Evolutionary conservation across 129 eudicot genomes (phyloP).

Genomic region (Ambrosia trifida): DNA sequence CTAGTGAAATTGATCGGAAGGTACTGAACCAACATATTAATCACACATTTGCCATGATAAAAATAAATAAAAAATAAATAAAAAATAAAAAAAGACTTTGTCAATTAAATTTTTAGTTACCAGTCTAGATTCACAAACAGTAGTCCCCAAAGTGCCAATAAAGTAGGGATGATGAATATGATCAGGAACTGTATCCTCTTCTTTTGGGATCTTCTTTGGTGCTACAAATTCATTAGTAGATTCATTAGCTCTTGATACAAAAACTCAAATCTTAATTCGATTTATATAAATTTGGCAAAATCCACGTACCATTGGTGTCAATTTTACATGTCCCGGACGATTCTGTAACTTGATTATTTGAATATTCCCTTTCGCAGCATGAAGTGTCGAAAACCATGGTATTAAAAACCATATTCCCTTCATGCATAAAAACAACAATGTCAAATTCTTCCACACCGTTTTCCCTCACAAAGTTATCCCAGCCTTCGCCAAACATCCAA

Average conservation of each 20-base stretch:
- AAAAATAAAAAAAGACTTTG: background rate
- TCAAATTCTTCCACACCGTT: slow-evolving; percentile 32
- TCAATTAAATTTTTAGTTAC: slow-evolving; percentile 7
- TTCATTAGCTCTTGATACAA: no score
- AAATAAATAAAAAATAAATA: no score
- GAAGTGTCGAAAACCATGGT: slow-evolving; percentile 29
- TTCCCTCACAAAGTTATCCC: slow-evolving; percentile 28
- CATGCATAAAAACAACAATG: slow-evolving; percentile 31
- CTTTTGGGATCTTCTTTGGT: slow-evolving; percentile 9
- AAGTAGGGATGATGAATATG: background rate
- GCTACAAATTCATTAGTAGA: slow-evolving; percentile 8
- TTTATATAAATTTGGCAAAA: no score
- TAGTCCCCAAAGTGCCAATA: background rate
- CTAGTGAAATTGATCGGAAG: slow-evolving; percentile 8
- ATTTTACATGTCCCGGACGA: background rate
- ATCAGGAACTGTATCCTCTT: background rate
- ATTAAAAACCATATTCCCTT: slow-evolving; percentile 25
- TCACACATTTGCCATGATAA: background rate
- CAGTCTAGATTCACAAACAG: background rate
- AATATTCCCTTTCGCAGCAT: slow-evolving; percentile 21
- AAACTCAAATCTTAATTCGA: no score
- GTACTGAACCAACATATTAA: slow-evolving; percentile 9
- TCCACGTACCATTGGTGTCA: no score
- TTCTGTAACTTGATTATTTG: slow-evolving; percentile 1
- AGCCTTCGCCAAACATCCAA: slow-evolving; percentile 26